Evolutionary conservation across 768 basidiomycete genomes (phyloP).

Genomic region (Mrakia hoshinonis): DNA sequence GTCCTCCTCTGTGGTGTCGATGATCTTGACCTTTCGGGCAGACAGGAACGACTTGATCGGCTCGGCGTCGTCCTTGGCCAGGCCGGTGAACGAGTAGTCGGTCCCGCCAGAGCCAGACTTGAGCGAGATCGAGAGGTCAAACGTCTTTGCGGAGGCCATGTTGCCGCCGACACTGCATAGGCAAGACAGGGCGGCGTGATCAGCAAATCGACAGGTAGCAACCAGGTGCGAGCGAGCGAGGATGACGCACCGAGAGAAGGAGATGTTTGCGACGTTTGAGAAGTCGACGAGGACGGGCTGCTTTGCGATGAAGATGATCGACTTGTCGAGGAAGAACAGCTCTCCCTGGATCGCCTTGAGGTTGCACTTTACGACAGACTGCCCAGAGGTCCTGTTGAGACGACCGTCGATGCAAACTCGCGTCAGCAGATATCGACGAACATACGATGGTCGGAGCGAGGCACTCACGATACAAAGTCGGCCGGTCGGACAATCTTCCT

Average conservation of each 20-base stretch:
- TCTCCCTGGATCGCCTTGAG: slow-evolving; percentile 94
- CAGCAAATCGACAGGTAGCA: background rate
- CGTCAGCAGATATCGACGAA: background rate
- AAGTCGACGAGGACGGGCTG: slow-evolving; percentile 84
- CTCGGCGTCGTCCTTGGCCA: slow-evolving; percentile 92
- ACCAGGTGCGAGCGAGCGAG: background rate
- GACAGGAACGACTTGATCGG: slow-evolving; percentile 73
- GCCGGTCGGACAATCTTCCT: slow-evolving; percentile 88
- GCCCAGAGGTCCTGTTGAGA: slow-evolving; percentile 63
- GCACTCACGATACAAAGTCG: slow-evolving; percentile 65
- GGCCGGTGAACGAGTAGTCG: slow-evolving; percentile 80
- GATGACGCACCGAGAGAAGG: slow-evolving; percentile 64
- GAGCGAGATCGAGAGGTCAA: slow-evolving; percentile 68
- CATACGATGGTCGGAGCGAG: background rate
- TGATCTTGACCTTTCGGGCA: slow-evolving; percentile 83
- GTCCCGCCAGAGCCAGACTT: slow-evolving; percentile 47
- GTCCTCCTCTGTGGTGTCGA: slow-evolving; percentile 79
- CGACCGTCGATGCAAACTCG: background rate
- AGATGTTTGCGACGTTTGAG: slow-evolving; percentile 75
- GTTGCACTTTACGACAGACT: slow-evolving; percentile 94
- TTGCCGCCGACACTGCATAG: slow-evolving; percentile 64
- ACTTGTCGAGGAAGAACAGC: slow-evolving; percentile 95
- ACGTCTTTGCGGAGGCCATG: slow-evolving; percentile 79
- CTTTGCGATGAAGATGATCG: slow-evolving; percentile 95
- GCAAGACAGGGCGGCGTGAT: background rate